These are phyloP conservation scores for Colletotrichum phormii DNA, from an alignment of 2,329 filamentous ascomycete genomes.

Conservation along the genomic window DNA sequence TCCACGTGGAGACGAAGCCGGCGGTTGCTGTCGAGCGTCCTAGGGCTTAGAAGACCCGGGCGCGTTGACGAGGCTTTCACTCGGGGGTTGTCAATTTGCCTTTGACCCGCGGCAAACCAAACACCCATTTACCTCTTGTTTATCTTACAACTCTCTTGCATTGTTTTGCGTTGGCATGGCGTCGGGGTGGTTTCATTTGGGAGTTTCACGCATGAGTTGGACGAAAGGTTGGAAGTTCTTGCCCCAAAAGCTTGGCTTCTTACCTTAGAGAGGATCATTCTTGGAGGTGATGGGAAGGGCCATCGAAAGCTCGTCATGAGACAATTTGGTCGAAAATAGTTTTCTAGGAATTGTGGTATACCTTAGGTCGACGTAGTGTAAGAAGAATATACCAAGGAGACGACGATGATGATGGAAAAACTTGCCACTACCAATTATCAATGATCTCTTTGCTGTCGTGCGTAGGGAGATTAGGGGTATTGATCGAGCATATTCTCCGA, in stretches of 20 bases:
- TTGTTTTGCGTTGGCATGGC: slow-evolving; percentile 34
- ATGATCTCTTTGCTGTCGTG: too few relatives aligned
- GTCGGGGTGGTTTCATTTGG: slow-evolving; percentile 22
- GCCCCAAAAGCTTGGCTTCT: background rate
- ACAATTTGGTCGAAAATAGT: too few relatives aligned
- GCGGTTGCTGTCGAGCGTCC: slow-evolving; percentile 19
- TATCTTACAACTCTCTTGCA: slow-evolving; percentile 18
- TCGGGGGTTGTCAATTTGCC: too few relatives aligned
- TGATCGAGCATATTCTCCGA: too few relatives aligned
- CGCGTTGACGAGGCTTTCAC: background rate
- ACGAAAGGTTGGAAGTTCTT: slow-evolving; percentile 6
- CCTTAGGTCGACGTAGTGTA: too few relatives aligned
- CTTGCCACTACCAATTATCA: background rate
- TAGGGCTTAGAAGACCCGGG: slow-evolving; percentile 15
- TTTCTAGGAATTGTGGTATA: too few relatives aligned
- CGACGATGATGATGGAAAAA: background rate
- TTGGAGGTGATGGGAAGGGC: too few relatives aligned
- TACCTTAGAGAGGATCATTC: background rate
- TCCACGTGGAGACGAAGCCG: slow-evolving; percentile 34
- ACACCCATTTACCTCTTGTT: background rate
- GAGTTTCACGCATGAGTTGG: background rate
- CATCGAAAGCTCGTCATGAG: background rate
- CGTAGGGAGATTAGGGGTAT: too few relatives aligned
- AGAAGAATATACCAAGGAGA: slow-evolving; percentile 15
- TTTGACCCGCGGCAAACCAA: too few relatives aligned